A percentile compares a stretch with the other conserved stretches of the same genome.
These are phyloP conservation scores for Solanum hybrid DNA, from an alignment of 305 asterid species.

Conservation along the genomic window DNA sequence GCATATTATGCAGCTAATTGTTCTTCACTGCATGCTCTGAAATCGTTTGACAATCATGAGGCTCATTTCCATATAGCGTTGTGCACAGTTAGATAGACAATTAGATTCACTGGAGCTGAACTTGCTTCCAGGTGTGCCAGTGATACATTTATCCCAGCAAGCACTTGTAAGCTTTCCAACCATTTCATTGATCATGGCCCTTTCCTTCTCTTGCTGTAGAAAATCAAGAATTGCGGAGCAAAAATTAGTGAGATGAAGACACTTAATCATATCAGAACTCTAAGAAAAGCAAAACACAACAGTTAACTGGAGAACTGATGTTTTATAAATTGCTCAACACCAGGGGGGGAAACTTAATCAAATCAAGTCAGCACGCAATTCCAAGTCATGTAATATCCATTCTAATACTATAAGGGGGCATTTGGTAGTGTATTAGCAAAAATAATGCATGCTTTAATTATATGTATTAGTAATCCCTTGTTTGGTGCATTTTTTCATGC, in stretches of 20 bases:
- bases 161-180: conserved; percentile 62
- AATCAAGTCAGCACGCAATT: background rate
- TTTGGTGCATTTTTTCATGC: too few species aligned
- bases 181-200: conserved; percentile 72
- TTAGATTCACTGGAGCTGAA: conserved; percentile 73
- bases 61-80: conserved; percentile 49
- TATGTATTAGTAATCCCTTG: too few species aligned
- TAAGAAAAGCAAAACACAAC: background rate
- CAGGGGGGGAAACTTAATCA: background rate
- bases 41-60: conserved; percentile 72
- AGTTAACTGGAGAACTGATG: background rate
- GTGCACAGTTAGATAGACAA: conserved; percentile 82
- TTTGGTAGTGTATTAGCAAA: too few species aligned
- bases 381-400: background rate
- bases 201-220: conserved; percentile 71
- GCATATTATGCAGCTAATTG: background rate
- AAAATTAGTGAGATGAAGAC: background rate
- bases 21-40: conserved; percentile 27
- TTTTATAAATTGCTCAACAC: background rate
- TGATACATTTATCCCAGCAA: conserved; percentile 95
- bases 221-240: background rate
- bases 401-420: background rate
- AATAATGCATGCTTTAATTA: too few species aligned
- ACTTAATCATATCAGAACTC: background rate
- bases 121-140: conserved; percentile 82